Conservation (phyloP, 768 basidiomycete genomes). For the Coprinellus micaceus region DNA sequence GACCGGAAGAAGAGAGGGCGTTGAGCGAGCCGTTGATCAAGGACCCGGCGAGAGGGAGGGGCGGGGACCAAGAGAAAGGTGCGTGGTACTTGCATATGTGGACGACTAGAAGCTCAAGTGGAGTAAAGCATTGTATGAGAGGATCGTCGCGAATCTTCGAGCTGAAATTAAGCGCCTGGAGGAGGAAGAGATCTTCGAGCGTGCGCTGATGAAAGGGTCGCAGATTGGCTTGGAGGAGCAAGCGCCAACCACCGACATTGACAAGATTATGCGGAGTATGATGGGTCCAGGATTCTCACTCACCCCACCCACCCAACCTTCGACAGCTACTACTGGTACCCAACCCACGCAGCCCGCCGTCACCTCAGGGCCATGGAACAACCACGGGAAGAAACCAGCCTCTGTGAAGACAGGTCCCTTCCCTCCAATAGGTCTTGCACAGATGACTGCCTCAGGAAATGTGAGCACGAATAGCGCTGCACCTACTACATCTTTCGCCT, state of each 20-base stretch:
- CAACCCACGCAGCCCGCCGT: conserved; percentile 14
- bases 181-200: conserved; percentile 48
- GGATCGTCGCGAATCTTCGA: conserved; percentile 35
- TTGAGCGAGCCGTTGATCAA: conserved; percentile 36
- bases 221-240: conserved; percentile 41
- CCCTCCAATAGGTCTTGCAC: neutral
- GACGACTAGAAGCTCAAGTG: neutral
- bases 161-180: conserved; percentile 36
- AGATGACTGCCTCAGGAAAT: neutral
- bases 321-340: neutral
- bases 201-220: conserved; percentile 43
- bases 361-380: conserved; percentile 33
- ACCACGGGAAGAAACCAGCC: conserved; percentile 22
- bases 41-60: conserved; percentile 18
- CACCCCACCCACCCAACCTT: conserved; percentile 10
- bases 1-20: conserved; percentile 39
- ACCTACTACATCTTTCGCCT: neutral
- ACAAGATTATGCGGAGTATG: conserved; percentile 50
- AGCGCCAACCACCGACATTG: conserved; percentile 44
- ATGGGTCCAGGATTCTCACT: conserved; percentile 34
- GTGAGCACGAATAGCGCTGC: neutral
- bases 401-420: neutral
- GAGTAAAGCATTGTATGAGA: conserved; percentile 23
- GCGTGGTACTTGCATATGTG: conserved; percentile 13
- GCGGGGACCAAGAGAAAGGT: conserved; percentile 32